These are phyloP conservation scores for Orobanche coerulescens DNA, from an alignment of 257 asterid genomes.

Conservation along the genomic window DNA sequence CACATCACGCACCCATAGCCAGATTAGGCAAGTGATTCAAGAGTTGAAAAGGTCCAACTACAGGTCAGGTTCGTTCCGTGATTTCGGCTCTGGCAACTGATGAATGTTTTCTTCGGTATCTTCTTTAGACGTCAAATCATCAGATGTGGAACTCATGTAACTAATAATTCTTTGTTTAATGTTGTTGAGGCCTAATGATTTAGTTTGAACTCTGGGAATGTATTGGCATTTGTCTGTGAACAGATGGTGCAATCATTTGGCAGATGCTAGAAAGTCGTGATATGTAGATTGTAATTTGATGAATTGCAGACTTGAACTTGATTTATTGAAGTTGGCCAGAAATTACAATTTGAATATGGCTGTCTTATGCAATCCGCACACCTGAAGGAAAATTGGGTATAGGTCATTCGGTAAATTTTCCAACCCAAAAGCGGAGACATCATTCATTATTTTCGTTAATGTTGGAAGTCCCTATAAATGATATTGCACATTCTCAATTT, in stretches of 20 bases:
- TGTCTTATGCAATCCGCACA: neutral
- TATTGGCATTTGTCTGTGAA: neutral
- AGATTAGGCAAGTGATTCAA: constrained; percentile 87
- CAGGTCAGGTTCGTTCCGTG: constrained; percentile 51
- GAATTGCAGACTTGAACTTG: neutral
- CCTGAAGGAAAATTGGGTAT: neutral
- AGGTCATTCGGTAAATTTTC: neutral
- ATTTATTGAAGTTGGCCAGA: neutral
- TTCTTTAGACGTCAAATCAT: neutral
- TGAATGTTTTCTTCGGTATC: neutral
- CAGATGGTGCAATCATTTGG: neutral
- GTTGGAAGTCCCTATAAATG: neutral
- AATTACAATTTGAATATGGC: neutral
- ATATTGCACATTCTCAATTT: neutral
- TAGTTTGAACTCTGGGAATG: neutral
- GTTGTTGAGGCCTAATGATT: neutral
- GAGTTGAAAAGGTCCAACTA: constrained; percentile 86
- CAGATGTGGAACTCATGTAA: constrained; percentile 1
- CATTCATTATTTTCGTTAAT: neutral
- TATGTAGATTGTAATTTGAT: neutral
- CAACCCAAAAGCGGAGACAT: neutral
- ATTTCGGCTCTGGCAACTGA: constrained; percentile 16
- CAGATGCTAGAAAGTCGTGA: too few relatives aligned
- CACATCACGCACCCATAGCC: constrained; percentile 98
- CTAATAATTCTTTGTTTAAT: neutral